A percentile compares a stretch with the other conserved stretches of the same genome.
Evolutionary conservation across 192 early-diverging fungal genomes (phyloP).

Genomic region (Coemansia sp.): DNA sequence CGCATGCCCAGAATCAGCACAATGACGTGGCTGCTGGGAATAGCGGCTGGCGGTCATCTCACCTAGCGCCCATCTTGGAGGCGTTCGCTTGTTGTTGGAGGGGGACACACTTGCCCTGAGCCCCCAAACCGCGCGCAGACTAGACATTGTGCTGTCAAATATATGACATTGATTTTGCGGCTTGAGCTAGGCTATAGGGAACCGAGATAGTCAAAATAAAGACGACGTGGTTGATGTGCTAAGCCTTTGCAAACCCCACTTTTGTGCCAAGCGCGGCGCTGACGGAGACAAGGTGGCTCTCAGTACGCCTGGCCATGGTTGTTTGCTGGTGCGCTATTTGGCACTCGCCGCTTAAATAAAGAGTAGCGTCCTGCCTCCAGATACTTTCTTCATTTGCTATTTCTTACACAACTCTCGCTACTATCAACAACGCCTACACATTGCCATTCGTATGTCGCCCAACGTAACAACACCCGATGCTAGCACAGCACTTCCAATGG

Average conservation of each 20-base stretch:
- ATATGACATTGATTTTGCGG: conserved; percentile 7
- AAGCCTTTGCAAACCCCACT: conserved; percentile 3
- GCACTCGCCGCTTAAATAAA: background rate
- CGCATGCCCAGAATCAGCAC: background rate
- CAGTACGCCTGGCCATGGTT: background rate
- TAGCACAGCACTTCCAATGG: conserved; percentile 12
- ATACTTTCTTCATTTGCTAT: background rate
- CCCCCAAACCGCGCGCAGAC: background rate
- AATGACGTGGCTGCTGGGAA: background rate
- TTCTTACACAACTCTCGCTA: background rate
- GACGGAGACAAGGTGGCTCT: background rate
- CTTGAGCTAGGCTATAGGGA: background rate
- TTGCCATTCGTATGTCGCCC: conserved; percentile 12
- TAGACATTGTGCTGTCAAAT: conserved; percentile 7
- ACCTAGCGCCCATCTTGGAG: background rate
- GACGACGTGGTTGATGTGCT: background rate
- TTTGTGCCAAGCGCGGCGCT: conserved; percentile 1
- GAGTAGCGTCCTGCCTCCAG: background rate
- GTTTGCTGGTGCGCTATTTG: background rate
- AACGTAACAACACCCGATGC: conserved; percentile 2
- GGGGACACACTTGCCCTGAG: background rate
- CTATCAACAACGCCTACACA: background rate
- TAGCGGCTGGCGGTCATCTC: conserved; percentile 4
- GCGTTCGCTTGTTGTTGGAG: background rate
- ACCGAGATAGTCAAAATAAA: background rate